These are phyloP conservation scores for Calocybe gangraenosa DNA, from an alignment of 768 basidiomycete genomes.

Conservation along the genomic window DNA sequence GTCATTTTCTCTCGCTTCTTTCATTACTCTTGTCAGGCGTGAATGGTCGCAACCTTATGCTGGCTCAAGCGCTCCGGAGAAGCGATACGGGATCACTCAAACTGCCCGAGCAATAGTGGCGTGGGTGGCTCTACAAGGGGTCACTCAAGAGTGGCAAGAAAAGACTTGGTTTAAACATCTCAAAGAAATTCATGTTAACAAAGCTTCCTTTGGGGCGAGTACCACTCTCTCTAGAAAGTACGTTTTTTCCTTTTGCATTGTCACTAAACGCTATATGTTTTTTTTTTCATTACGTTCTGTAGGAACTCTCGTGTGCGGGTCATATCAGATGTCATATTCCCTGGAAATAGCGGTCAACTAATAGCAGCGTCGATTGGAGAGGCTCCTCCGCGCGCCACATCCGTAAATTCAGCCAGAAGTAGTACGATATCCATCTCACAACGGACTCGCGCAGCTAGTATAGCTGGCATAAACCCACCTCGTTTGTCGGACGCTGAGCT, in stretches of 20 bases:
- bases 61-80: slow-evolving; percentile 51
- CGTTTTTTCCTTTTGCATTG: no score
- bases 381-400: slow-evolving; percentile 32
- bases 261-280: slow-evolving; percentile 17
- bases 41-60: slow-evolving; percentile 64
- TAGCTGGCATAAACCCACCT: slow-evolving; percentile 6
- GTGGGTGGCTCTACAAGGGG: slow-evolving; percentile 78
- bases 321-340: slow-evolving; percentile 68
- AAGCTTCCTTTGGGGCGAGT: slow-evolving; percentile 28
- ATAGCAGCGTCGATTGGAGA: slow-evolving; percentile 82
- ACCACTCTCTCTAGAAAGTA: slow-evolving; percentile 32
- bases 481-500: slow-evolving; percentile 43
- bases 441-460: slow-evolving; percentile 1
- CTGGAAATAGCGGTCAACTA: slow-evolving; percentile 65
- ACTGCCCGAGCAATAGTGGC: slow-evolving; percentile 69
- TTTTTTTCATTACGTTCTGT: neutral
- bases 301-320: slow-evolving; percentile 64
- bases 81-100: slow-evolving; percentile 59
- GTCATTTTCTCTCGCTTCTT: slow-evolving; percentile 76
- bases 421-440: slow-evolving; percentile 8
- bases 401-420: slow-evolving; percentile 17
- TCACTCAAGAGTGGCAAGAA: slow-evolving; percentile 81
- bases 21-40: slow-evolving; percentile 73
- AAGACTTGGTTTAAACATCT: slow-evolving; percentile 62
- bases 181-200: slow-evolving; percentile 61